These are phyloP conservation scores for Trametes polyzona DNA, from an alignment of 1,284 basidiomycete species.

Conservation along the genomic window DNA sequence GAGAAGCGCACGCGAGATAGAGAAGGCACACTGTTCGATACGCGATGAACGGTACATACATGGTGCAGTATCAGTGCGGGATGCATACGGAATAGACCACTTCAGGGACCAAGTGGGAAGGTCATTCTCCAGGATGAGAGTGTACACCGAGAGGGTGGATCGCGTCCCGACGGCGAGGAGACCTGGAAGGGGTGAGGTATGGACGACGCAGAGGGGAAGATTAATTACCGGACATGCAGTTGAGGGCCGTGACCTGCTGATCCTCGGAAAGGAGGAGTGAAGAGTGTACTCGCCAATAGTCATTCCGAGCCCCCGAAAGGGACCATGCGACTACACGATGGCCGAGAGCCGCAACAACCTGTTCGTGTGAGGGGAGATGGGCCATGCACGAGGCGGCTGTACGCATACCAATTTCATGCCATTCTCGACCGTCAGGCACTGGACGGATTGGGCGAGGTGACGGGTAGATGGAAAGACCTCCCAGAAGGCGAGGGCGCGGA, in stretches of 20 bases:
- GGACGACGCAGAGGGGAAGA: background rate
- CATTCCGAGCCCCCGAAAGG: conserved; percentile 61
- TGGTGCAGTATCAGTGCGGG: background rate
- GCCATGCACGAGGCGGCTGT: background rate
- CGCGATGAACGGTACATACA: conserved; percentile 20
- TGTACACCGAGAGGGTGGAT: conserved; percentile 67
- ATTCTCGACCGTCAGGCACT: conserved; percentile 68
- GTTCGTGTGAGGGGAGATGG: conserved; percentile 7
- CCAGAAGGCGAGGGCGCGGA: conserved; percentile 73
- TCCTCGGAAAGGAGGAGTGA: conserved; percentile 63
- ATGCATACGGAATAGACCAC: conserved; percentile 65
- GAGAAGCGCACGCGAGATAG: conserved; percentile 64
- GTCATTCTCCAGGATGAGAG: conserved; percentile 76
- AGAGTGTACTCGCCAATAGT: conserved; percentile 79
- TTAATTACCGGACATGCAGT: conserved; percentile 67
- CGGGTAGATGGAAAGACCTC: conserved; percentile 70
- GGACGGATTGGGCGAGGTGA: conserved; percentile 51
- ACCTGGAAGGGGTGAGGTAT: conserved; percentile 47
- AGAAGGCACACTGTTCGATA: conserved; percentile 45
- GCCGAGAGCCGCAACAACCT: conserved; percentile 76
- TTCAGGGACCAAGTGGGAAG: conserved; percentile 79
- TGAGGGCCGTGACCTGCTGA: conserved; percentile 61
- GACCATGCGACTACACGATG: conserved; percentile 74
- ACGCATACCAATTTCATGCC: conserved; percentile 74
- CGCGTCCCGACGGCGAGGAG: conserved; percentile 69